A percentile compares a stretch with the other conserved stretches of the same genome.
Evolutionary conservation across 192 early-diverging fungal genomes (phyloP).

Genomic region (Coemansia sp.): DNA sequence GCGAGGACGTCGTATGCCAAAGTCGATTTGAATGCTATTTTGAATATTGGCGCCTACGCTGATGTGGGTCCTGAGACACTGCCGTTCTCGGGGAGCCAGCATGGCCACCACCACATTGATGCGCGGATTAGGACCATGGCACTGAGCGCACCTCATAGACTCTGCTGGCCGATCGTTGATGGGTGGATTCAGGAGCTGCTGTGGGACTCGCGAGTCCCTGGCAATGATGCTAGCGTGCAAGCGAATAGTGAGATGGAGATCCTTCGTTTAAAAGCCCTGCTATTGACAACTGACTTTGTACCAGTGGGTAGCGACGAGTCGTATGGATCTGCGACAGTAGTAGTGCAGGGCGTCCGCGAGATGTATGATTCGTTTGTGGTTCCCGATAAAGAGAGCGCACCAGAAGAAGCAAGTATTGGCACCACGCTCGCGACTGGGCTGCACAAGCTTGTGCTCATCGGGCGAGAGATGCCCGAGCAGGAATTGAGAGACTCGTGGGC

Average conservation of each 20-base stretch:
- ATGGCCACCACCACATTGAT: constrained; percentile 38
- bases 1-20: constrained; percentile 17
- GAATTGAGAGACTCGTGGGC: constrained; percentile 33
- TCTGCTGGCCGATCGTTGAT: constrained; percentile 61
- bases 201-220: constrained; percentile 62
- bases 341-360: constrained; percentile 68
- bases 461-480: constrained; percentile 37
- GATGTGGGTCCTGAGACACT: constrained; percentile 16
- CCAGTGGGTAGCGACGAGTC: constrained; percentile 29
- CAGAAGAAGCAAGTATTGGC: background rate
- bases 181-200: constrained; percentile 76
- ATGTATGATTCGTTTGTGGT: constrained; percentile 60
- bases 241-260: constrained; percentile 42
- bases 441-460: constrained; percentile 48
- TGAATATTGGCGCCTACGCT: constrained; percentile 57
- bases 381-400: constrained; percentile 1
- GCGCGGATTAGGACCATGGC: constrained; percentile 59
- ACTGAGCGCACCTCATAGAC: constrained; percentile 48
- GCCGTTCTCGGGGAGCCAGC: constrained; percentile 13
- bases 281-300: constrained; percentile 39
- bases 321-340: constrained; percentile 32
- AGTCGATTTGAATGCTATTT: constrained; percentile 54
- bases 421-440: background rate
- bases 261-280: constrained; percentile 61
- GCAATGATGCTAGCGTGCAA: background rate